phyloP scores from a whole-genome alignment of 129 eudicot species.

The Chrysanthemum lavandulifolium region DNA sequence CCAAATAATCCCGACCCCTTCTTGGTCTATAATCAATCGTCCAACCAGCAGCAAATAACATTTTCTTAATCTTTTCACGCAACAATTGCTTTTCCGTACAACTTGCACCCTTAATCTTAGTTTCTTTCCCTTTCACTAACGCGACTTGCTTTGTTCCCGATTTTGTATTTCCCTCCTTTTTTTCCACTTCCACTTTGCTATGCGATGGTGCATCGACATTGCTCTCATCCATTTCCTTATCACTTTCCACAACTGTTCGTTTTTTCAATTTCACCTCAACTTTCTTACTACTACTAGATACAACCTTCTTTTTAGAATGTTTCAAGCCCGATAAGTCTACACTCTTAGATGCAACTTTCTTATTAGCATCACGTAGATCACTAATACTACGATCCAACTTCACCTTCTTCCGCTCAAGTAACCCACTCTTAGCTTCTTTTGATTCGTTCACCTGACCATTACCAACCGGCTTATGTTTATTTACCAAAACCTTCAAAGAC shows the following conservation, averaged over 20 bases:
- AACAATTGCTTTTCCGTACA: constrained; percentile 78
- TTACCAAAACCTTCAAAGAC: too few species aligned
- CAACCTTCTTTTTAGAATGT: too few species aligned
- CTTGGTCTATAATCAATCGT: constrained; percentile 89
- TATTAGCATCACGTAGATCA: too few species aligned
- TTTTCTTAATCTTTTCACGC: constrained; percentile 75
- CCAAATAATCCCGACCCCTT: constrained; percentile 76
- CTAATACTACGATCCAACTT: too few species aligned
- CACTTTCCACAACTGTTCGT: constrained; percentile 53
- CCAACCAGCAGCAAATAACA: constrained; percentile 93
- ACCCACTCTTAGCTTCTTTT: too few species aligned
- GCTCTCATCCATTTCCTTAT: constrained; percentile 20
- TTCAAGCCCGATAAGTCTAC: too few species aligned
- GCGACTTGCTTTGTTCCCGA: constrained; percentile 29
- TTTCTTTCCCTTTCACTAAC: constrained; percentile 45
- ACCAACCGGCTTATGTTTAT: too few species aligned
- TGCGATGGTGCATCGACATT: background rate
- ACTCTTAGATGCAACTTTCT: too few species aligned
- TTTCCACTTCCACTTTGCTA: constrained; percentile 16
- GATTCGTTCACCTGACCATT: too few species aligned
- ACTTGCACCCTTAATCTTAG: constrained; percentile 68
- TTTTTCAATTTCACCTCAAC: constrained; percentile 62
- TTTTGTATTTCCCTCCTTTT: constrained; percentile 31
- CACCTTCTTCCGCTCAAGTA: too few species aligned
- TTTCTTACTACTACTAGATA: constrained; percentile 29